These are phyloP conservation scores for Colletotrichum tofieldiae DNA, from an alignment of 2,329 filamentous ascomycete genomes.

Conservation along the genomic window DNA sequence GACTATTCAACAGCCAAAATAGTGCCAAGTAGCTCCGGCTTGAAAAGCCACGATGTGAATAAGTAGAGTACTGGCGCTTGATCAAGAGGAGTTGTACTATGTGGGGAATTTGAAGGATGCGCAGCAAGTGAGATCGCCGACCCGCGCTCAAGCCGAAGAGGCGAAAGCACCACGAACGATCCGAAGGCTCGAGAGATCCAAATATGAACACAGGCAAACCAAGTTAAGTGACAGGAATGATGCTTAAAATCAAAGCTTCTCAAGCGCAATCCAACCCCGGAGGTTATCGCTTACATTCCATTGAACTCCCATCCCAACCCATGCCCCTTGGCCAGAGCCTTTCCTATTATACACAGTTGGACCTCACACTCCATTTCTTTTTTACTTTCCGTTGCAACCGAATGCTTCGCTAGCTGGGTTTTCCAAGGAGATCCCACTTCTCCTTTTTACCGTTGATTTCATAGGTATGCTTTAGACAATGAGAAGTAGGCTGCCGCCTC, in stretches of 20 bases:
- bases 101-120: neutral
- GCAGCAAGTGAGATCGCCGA: neutral
- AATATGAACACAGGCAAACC: neutral
- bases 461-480: constrained; percentile 27
- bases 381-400: constrained; percentile 18
- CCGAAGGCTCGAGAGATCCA: too few species aligned
- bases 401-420: constrained; percentile 11
- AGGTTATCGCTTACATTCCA: constrained; percentile 8
- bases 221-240: constrained; percentile 1
- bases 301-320: constrained; percentile 33
- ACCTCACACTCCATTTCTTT: constrained; percentile 18
- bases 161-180: neutral
- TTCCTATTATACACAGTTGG: constrained; percentile 33
- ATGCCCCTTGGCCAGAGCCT: constrained; percentile 23
- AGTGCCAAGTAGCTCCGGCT: too few species aligned
- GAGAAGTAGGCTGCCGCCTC: constrained; percentile 18
- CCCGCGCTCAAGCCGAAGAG: neutral
- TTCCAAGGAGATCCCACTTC: neutral
- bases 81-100: neutral
- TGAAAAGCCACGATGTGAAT: neutral
- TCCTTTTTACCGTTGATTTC: constrained; percentile 11
- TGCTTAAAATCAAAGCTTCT: constrained; percentile 10
- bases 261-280: neutral
- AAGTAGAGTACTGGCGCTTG: neutral
- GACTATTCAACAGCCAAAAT: neutral